Base-by-base conservation (phyloP, 2,329 filamentous ascomycete genomes). In the Calonectria pteridis region DNA sequence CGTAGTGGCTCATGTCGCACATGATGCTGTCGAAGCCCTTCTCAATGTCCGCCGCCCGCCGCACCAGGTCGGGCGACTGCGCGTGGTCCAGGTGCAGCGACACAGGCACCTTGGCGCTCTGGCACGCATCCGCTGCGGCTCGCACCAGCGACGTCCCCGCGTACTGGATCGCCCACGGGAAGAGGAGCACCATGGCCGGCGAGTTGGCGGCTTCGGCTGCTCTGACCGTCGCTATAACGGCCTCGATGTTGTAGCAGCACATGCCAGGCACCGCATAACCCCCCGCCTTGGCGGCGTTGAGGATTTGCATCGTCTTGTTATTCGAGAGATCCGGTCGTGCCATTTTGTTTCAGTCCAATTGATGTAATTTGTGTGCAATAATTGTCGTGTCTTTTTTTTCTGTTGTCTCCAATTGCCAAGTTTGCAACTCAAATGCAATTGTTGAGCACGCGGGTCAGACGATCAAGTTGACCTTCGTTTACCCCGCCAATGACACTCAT, bases 1-100 rank as follows among this genome's bases (percentile, higher is more conserved):
- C 92, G 80, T 93, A 91, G 80, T 94, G 93, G 73, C 88, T 91
- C 93, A 94, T 95, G 83, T 95, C 93, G 0, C 94, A 91, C 93
- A 95, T 94, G 82, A 95, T 94, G 70, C 87, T 89, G 80, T 94
- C 93, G 77, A 94, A 94, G 58, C 71, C 71, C 6, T 40, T n/a
- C n/a, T 70, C 53, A 2, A 77, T 71, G 43, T 77, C 75, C 2
- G 91, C 91, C 0, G 91, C 91, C 0, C 84, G 84, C 2, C 87
- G 87, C 67, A 93, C 91, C n/a, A 91, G 87, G 71, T 89, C 88
- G 11, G 90, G 88, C 7, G 88, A 88, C 79, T 93, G 92, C 6
- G 90, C 90, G 82, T 94, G 92, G 84, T 94, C 92, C 78, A 94
- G 88, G 82, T 94, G 92, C 16, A 94, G 84, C 2, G 88, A 86